Evolutionary conservation across 2,329 filamentous ascomycete genomes (phyloP).

Genomic region (Ophiostoma ips): DNA sequence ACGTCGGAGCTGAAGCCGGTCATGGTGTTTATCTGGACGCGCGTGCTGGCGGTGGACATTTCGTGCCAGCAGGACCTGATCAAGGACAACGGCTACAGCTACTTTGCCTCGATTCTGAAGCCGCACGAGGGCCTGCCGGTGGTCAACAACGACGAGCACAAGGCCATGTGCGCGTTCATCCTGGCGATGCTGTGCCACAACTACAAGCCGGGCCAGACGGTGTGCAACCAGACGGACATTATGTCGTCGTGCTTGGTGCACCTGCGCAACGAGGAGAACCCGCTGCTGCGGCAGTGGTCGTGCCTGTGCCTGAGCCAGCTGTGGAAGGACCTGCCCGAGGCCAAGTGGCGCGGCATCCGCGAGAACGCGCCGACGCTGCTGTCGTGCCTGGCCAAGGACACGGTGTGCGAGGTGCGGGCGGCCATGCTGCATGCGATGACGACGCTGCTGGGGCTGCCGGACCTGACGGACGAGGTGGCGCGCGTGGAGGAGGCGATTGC

Average conservation of each 20-base stretch:
- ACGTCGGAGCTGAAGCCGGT: conserved; percentile 90
- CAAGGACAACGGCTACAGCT: conserved; percentile 94
- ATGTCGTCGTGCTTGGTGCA: conserved; percentile 79
- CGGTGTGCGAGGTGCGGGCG: conserved; percentile 81
- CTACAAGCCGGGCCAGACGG: conserved; percentile 80
- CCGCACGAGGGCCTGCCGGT: conserved; percentile 72
- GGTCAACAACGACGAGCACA: conserved; percentile 81
- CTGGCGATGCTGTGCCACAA: conserved; percentile 94
- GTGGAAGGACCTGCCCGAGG: conserved; percentile 81
- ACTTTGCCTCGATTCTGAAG: conserved; percentile 87
- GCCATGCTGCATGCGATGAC: conserved; percentile 90
- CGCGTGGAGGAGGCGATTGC: conserved; percentile 85
- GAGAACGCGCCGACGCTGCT: conserved; percentile 74
- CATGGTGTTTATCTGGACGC: conserved; percentile 99
- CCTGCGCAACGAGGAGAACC: conserved; percentile 73
- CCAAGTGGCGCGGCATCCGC: conserved; percentile 90
- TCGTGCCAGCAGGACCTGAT: conserved; percentile 86
- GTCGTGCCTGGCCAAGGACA: conserved; percentile 67
- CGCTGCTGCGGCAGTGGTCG: conserved; percentile 84
- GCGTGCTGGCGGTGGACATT: conserved; percentile 87
- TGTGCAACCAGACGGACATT: conserved; percentile 80
- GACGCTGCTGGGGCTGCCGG: conserved; percentile 84
- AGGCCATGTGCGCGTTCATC: conserved; percentile 98
- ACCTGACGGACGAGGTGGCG: conserved; percentile 80
- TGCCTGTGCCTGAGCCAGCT: conserved; percentile 91